These are phyloP conservation scores for Cystobasidium tubakii DNA, from an alignment of 768 basidiomycete genomes.

Conservation along the genomic window DNA sequence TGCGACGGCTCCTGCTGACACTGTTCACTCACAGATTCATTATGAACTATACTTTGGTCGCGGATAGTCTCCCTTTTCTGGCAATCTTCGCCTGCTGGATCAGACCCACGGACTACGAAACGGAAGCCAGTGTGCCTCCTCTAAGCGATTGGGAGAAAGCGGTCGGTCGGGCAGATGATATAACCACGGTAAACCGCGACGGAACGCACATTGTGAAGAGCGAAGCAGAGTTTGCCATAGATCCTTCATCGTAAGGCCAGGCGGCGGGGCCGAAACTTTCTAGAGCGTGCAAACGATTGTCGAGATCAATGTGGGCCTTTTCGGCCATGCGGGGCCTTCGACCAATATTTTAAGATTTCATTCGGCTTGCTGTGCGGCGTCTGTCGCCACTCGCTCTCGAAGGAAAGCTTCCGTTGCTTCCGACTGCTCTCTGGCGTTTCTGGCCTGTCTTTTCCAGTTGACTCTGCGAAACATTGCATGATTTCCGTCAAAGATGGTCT, in stretches of 20 bases:
- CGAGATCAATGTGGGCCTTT: too few species aligned
- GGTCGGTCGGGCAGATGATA: too few species aligned
- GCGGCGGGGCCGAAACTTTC: too few species aligned
- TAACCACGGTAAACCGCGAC: too few species aligned
- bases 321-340: too few species aligned
- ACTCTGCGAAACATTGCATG: not conserved
- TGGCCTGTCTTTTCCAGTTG: not conserved
- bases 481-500: not conserved
- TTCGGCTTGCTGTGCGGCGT: not conserved
- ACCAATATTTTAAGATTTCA: not conserved
- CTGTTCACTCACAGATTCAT: not conserved
- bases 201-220: too few species aligned
- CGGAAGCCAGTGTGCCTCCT: not conserved
- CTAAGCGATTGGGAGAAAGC: not conserved
- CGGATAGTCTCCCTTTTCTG: not conserved
- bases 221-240: too few species aligned
- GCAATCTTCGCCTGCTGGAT: not conserved
- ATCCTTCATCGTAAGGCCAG: too few species aligned
- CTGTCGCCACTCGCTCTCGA: not conserved
- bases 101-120: not conserved
- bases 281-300: too few species aligned
- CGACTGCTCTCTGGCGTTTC: constrained; percentile 15
- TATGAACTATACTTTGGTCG: not conserved
- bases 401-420: constrained; percentile 31
- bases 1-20: not conserved